Conservation (phyloP, 2,329 filamentous ascomycete species). For the Calonectria naviculata region DNA sequence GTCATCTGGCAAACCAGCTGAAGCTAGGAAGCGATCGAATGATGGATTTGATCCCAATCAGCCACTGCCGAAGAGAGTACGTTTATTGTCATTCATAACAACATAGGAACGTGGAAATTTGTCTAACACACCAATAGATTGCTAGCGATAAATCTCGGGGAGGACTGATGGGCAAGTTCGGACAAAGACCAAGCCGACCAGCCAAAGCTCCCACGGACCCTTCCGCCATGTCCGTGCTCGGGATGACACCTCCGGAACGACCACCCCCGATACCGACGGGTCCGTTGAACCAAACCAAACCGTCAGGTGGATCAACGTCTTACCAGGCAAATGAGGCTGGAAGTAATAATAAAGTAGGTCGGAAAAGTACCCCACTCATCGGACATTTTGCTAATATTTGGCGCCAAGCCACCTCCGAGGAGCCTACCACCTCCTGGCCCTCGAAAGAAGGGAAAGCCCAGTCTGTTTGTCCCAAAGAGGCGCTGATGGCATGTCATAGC, state of each 20-base stretch:
- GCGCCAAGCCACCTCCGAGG: constrained; percentile 23
- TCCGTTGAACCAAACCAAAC: constrained; percentile 22
- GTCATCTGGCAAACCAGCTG: constrained; percentile 35
- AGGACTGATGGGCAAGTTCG: constrained; percentile 51
- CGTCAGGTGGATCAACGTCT: constrained; percentile 37
- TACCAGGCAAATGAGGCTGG: constrained; percentile 26
- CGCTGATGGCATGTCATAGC: constrained; percentile 31
- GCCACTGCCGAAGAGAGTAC: constrained; percentile 54
- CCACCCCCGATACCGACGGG: constrained; percentile 45
- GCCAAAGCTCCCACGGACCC: constrained; percentile 56
- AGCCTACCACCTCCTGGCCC: constrained; percentile 40
- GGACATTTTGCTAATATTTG: constrained; percentile 26
- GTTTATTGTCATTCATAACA: constrained; percentile 34
- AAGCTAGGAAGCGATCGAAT: constrained; percentile 56
- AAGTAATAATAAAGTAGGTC: constrained; percentile 34
- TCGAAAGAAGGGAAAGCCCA: constrained; percentile 54
- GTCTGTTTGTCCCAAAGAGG: constrained; percentile 57
- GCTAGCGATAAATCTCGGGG: constrained; percentile 44
- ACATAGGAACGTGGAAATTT: background rate
- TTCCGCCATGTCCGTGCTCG: constrained; percentile 64
- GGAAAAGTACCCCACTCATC: background rate
- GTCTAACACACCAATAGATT: constrained; percentile 44
- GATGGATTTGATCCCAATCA: constrained; percentile 49
- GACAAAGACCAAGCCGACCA: constrained; percentile 41
- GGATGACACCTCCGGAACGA: constrained; percentile 58